phyloP scores from a whole-genome alignment of 106 monocot species.

The Phalaenopsis equestris region DNA sequence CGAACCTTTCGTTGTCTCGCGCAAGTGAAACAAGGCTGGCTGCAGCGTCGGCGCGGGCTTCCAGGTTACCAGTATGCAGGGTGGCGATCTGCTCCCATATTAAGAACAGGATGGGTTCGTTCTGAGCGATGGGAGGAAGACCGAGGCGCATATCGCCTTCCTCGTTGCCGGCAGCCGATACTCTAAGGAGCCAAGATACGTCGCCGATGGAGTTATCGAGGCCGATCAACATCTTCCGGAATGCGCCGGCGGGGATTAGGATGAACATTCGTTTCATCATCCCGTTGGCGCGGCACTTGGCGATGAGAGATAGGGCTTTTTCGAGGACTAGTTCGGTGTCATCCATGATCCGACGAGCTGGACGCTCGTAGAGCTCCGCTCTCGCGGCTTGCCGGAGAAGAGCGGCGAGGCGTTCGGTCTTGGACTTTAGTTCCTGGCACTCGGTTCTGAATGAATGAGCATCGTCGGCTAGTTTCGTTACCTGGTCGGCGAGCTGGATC shows the following conservation, averaged over 20 bases:
- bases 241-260: constrained; percentile 43
- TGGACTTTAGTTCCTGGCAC: constrained; percentile 46
- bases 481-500: constrained; percentile 62
- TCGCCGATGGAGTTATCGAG: constrained; percentile 66
- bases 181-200: constrained; percentile 73
- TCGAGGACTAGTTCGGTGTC: constrained; percentile 64
- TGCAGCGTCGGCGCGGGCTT: constrained; percentile 53
- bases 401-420: constrained; percentile 31
- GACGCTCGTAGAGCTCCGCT: constrained; percentile 67
- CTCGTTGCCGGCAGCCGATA: constrained; percentile 38
- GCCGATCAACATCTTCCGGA: constrained; percentile 46
- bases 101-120: constrained; percentile 73
- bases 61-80: constrained; percentile 42
- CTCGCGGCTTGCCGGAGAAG: constrained; percentile 65
- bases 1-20: constrained; percentile 59
- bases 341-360: constrained; percentile 67
- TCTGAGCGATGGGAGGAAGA: constrained; percentile 74
- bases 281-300: constrained; percentile 40
- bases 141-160: constrained; percentile 53
- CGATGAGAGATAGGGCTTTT: constrained; percentile 41
- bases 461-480: constrained; percentile 41
- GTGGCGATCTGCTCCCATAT: constrained; percentile 80
- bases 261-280: constrained; percentile 47
- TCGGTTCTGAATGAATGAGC: constrained; percentile 28
- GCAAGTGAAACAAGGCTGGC: constrained; percentile 59